Conservation (phyloP, 2,329 filamentous ascomycete genomes). For the Coleophoma cylindrospora region DNA sequence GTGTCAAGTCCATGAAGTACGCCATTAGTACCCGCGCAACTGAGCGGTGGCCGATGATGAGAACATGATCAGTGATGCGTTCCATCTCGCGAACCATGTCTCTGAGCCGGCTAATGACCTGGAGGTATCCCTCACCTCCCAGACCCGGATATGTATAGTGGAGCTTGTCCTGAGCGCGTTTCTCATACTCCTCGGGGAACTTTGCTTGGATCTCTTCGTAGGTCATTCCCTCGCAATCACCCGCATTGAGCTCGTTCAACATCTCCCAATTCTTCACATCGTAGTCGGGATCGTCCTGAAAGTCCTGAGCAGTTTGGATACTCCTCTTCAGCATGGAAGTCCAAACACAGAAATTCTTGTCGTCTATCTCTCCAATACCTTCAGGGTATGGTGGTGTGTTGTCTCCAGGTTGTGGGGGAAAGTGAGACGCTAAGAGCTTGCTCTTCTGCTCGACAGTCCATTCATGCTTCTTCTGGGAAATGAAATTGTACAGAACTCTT, state of each 20-base stretch:
- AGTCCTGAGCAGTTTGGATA: slow-evolving; percentile 81
- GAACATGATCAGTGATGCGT: slow-evolving; percentile 90
- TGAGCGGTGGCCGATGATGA: slow-evolving; percentile 89
- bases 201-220: slow-evolving; percentile 83
- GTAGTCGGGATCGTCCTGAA: slow-evolving; percentile 87
- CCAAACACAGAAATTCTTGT: slow-evolving; percentile 97
- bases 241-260: slow-evolving; percentile 94
- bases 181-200: slow-evolving; percentile 75
- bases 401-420: slow-evolving; percentile 87
- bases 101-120: slow-evolving; percentile 91
- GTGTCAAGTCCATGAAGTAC: slow-evolving; percentile 90
- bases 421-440: slow-evolving; percentile 70
- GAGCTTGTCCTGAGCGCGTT: slow-evolving; percentile 80
- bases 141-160: slow-evolving; percentile 95
- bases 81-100: slow-evolving; percentile 97
- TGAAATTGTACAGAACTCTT: slow-evolving; percentile 74
- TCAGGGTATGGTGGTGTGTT: slow-evolving; percentile 94
- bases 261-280: slow-evolving; percentile 97
- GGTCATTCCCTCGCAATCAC: slow-evolving; percentile 89
- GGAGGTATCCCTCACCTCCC: slow-evolving; percentile 92
- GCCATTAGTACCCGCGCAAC: slow-evolving; percentile 89
- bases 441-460: slow-evolving; percentile 82
- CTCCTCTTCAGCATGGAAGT: slow-evolving; percentile 93
- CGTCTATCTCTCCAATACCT: slow-evolving; percentile 60
- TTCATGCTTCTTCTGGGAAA: slow-evolving; percentile 70